phyloP scores from a whole-genome alignment of 108 stramenopile species.

The Phaeodactylum tricornutum region DNA sequence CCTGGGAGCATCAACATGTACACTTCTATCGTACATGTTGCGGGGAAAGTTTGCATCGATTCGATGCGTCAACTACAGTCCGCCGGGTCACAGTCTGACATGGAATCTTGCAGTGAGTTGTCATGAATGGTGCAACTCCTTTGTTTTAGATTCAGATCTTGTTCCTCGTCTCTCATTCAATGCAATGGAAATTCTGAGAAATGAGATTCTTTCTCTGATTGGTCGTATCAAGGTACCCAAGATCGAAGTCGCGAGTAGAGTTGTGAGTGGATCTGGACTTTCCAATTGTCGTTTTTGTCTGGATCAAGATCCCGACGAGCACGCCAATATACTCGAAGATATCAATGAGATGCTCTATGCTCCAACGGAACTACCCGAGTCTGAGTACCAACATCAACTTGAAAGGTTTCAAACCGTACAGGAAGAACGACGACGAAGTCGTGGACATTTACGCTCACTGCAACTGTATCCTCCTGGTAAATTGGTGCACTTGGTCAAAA shows the following conservation, averaged over 20 bases:
- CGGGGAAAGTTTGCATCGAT: slow-evolving; percentile 58
- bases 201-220: slow-evolving; percentile 79
- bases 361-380: slow-evolving; percentile 26
- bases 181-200: slow-evolving; percentile 63
- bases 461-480: slow-evolving; percentile 69
- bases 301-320: slow-evolving; percentile 9
- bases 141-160: slow-evolving; percentile 81
- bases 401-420: slow-evolving; percentile 54
- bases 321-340: neutral
- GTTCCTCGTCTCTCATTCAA: slow-evolving; percentile 78
- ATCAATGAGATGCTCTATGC: slow-evolving; percentile 36
- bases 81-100: slow-evolving; percentile 85
- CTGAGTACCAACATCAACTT: slow-evolving; percentile 55
- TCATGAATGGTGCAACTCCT: slow-evolving; percentile 54
- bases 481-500: slow-evolving; percentile 79
- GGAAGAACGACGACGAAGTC: slow-evolving; percentile 36
- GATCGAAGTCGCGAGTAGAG: slow-evolving; percentile 28
- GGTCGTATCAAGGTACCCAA: slow-evolving; percentile 78
- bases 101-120: slow-evolving; percentile 66
- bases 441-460: slow-evolving; percentile 41
- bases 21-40: slow-evolving; percentile 80
- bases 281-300: slow-evolving; percentile 9
- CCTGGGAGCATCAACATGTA: slow-evolving; percentile 88
- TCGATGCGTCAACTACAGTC: slow-evolving; percentile 70
- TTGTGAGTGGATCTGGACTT: neutral